Percentiles rank a stretch among this genome's conserved stretches.
Conservation (phyloP, 2,329 filamentous ascomycete species). For the Arthrobotrys musiformis region DNA sequence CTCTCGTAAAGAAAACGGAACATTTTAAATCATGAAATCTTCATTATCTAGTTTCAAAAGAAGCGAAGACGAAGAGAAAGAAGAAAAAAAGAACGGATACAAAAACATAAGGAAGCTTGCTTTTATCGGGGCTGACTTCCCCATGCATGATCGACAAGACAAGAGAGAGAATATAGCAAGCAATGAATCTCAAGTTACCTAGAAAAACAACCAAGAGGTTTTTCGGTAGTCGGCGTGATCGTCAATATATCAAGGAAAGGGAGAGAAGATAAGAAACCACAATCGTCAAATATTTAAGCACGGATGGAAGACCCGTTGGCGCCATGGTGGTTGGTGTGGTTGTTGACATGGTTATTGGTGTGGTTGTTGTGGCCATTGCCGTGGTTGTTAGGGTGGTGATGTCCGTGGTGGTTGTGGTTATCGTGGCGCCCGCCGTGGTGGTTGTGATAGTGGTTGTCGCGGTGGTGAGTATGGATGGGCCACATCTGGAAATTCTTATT, state of each 20-base stretch:
- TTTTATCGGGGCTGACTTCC: constrained; percentile 32
- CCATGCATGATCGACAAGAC: constrained; percentile 39
- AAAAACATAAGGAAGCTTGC: constrained; percentile 42
- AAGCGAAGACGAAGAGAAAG: constrained; percentile 16
- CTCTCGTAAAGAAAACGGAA: constrained; percentile 18
- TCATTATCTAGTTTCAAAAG: constrained; percentile 54
- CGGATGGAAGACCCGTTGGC: constrained; percentile 43
- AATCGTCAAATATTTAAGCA: constrained; percentile 2
- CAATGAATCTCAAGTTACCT: constrained; percentile 18
- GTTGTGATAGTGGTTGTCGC: constrained; percentile 14
- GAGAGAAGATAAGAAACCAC: not conserved
- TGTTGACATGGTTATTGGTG: constrained; percentile 68
- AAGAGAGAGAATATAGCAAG: constrained; percentile 25
- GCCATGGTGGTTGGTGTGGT: constrained; percentile 63
- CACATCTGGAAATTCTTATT: constrained; percentile 56
- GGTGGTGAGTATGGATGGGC: constrained; percentile 35
- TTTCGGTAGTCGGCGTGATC: not conserved
- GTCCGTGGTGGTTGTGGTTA: constrained; percentile 68
- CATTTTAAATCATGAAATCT: constrained; percentile 48
- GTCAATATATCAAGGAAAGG: constrained; percentile 18
- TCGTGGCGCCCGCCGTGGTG: constrained; percentile 64
- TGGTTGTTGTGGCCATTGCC: constrained; percentile 63
- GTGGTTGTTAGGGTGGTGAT: constrained; percentile 62
- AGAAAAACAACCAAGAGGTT: constrained; percentile 6
- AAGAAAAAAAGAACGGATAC: constrained; percentile 32